Base-by-base conservation (phyloP, 2,329 filamentous ascomycete species). In the Juglanconis oblonga region DNA sequence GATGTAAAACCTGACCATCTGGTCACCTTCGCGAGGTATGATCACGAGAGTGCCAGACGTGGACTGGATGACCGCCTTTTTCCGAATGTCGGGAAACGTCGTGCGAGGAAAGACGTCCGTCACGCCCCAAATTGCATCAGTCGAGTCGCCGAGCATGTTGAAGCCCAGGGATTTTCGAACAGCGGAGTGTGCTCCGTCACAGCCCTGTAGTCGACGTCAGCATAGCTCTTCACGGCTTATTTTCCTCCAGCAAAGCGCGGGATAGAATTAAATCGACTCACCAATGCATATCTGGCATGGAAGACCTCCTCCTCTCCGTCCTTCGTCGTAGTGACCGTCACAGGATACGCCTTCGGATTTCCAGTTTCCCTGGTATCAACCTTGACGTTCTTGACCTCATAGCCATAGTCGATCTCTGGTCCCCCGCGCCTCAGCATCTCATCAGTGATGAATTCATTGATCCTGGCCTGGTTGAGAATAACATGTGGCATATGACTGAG, bases 51-150 rank as follows among this genome's bases (percentile, higher is more conserved):
- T 85, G 0, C 86, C 85, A 1, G 76, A 73, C 0, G 74, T 70
- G 0, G 84, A 84, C 64, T 84, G 81, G 32, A 88, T 77, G 0
- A 81, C 76, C 8, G 73, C 74, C 62, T 84, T 81, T 65, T 81
- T 81, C 52, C 86, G 79, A 55, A 88, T 84, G 64, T 89, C 86
- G 0, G 85, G 85, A 61, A 87, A 87, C 62, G 81, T 73, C 1
- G 85, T 87, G 36, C 74, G 76, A 1, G 80, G 78, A 32, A 81
- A 80, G 11, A 85, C 68, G 64, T 87, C 84, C 67, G 85, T 81
- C 2, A 84, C 81, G 0, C 81, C 81, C 81, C 78, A 86, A 58
- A 86, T 76, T 0, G 80, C 77, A 66, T 86, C 82, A 40, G 73
- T 80, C 57, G 76, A 81, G 66, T 86, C 84, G 36, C 84, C 86